Conservation (phyloP, 2,329 filamentous ascomycete species). For the Tolypocladium nubicola region DNA sequence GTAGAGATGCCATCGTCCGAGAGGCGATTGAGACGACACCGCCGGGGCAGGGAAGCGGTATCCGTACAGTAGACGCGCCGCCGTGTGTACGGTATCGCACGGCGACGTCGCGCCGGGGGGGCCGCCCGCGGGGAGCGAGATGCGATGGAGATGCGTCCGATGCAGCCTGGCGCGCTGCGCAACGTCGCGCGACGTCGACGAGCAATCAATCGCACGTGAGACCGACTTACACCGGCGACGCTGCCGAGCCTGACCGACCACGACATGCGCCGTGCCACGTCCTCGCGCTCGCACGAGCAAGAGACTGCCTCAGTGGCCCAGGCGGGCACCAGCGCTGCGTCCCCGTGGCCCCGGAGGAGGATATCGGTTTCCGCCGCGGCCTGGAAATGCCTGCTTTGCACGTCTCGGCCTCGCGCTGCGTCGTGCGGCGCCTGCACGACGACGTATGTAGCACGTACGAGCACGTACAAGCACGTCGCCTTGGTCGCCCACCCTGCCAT, state of each 20-base stretch:
- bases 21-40: background rate
- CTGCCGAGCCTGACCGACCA: background rate
- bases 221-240: background rate
- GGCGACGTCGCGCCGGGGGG: background rate
- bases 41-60: background rate
- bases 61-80: background rate
- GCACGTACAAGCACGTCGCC: no score
- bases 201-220: background rate
- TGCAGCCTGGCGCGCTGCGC: no score
- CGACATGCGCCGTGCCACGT: background rate
- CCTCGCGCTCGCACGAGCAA: background rate
- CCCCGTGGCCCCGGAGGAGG: no score
- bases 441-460: no score
- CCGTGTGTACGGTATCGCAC: background rate
- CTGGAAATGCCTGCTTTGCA: no score
- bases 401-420: background rate
- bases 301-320: background rate
- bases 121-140: background rate
- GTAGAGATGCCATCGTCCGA: background rate
- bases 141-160: background rate
- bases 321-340: no score
- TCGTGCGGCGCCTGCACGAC: no score
- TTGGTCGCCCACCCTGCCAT: no score
- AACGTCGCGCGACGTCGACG: background rate
- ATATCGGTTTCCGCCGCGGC: background rate